Percentiles rank a stretch among this genome's conserved stretches.
These are phyloP conservation scores for Pugionium cornutum DNA, from an alignment of 345 rosid species.

Conservation along the genomic window DNA sequence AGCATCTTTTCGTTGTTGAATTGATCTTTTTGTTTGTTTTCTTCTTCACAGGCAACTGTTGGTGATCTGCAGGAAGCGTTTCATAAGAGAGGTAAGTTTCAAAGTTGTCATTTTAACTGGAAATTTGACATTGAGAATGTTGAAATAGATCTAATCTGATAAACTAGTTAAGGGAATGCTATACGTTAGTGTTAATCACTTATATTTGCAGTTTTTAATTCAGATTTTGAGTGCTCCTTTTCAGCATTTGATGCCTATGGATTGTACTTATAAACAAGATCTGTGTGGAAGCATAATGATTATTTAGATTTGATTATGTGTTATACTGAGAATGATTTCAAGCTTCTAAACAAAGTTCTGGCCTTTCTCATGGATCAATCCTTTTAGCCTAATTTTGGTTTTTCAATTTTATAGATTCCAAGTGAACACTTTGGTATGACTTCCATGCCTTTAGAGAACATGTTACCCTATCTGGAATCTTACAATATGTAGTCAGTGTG, in stretches of 20 bases:
- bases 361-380: slow-evolving; percentile 14
- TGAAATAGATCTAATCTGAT: slow-evolving; percentile 11
- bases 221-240: neutral
- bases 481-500: too few relatives aligned
- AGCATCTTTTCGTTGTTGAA: slow-evolving; percentile 15
- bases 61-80: slow-evolving; percentile 92
- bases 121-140: slow-evolving; percentile 5
- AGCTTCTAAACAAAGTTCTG: slow-evolving; percentile 8
- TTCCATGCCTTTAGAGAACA: neutral
- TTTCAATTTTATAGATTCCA: neutral
- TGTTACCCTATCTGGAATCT: neutral
- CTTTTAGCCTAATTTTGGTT: neutral
- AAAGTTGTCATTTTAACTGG: slow-evolving; percentile 13
- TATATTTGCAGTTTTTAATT: too few relatives aligned
- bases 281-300: slow-evolving; percentile 21
- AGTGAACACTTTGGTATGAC: neutral
- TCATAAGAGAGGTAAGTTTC: slow-evolving; percentile 65
- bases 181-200: slow-evolving; percentile 3
- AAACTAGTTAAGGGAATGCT: neutral
- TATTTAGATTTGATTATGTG: slow-evolving; percentile 19
- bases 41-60: slow-evolving; percentile 70
- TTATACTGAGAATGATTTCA: neutral
- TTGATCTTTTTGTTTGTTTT: neutral
- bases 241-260: neutral
- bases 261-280: neutral